Evolutionary conservation across 2,329 filamentous ascomycete genomes (phyloP).

Genomic region (Aspergillus phoenicis): DNA sequence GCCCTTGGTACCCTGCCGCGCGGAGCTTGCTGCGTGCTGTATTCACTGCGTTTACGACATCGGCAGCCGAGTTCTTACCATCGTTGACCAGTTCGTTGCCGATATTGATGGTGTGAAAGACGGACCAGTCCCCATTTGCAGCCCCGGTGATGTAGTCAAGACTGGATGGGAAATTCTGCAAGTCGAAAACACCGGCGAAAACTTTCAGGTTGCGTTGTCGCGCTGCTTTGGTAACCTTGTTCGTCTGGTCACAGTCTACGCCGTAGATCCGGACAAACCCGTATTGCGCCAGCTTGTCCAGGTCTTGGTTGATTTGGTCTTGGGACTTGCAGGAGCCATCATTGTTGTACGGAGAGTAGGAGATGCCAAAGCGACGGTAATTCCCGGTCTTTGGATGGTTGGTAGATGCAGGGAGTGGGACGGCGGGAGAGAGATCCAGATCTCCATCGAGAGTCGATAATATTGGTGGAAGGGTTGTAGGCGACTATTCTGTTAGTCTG

Average conservation of each 20-base stretch:
- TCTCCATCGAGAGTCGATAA: neutral
- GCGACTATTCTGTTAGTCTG: neutral
- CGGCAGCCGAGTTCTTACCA: constrained; percentile 53
- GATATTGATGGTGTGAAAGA: constrained; percentile 71
- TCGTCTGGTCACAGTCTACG: constrained; percentile 74
- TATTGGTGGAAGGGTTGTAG: neutral
- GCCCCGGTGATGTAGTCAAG: constrained; percentile 63
- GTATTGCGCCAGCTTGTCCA: constrained; percentile 61
- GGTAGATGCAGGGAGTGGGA: constrained; percentile 1
- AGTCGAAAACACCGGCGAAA: constrained; percentile 73
- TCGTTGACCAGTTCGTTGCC: constrained; percentile 81
- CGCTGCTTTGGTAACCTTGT: constrained; percentile 63
- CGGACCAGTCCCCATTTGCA: constrained; percentile 62
- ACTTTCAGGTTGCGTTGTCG: constrained; percentile 68
- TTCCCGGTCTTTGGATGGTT: constrained; percentile 11
- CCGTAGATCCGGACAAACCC: constrained; percentile 75
- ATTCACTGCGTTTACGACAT: constrained; percentile 61
- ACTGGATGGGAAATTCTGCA: constrained; percentile 58
- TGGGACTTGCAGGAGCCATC: constrained; percentile 68
- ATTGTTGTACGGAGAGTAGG: constrained; percentile 60
- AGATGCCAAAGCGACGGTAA: constrained; percentile 49
- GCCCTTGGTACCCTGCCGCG: constrained; percentile 67
- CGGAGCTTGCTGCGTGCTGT: constrained; percentile 62
- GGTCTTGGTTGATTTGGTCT: constrained; percentile 65
- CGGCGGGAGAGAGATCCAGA: constrained; percentile 9